Evolutionary conservation across 306 rosid genomes (phyloP), one percentile per base, ranked within the genome.

Genomic region (Pueraria montana): DNA sequence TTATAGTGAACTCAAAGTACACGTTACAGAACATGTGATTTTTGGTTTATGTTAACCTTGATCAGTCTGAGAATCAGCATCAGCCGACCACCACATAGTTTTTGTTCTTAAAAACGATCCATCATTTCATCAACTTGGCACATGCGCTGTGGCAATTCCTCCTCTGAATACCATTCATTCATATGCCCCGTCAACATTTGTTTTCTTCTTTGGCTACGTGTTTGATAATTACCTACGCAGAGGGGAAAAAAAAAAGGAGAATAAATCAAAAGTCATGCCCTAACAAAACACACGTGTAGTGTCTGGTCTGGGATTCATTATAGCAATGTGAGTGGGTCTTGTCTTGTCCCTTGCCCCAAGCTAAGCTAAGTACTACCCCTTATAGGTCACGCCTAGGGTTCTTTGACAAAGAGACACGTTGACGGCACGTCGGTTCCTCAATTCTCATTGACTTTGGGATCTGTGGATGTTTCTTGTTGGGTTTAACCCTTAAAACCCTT

Each of bases 401-500:
- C 38, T 76, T 73, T 76, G 42, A 85, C 69, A 32, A 70, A 4
- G 58, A 23, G 77, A 86, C 91, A 86, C 89, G 86, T 88, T 24
- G 43, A 66, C 32, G 79, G 21, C 82, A 77, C 82, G 83, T 82
- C 11, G 40, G 11, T 32, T 58, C 4, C 36, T 18, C n/a, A 56
- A 13, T 27, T 62, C 72, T 58, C 74, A 50, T 58, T 72, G 81
- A 78, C 86, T 56, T 2, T 48, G 84, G 84, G 87, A 81, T 87
- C 69, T 80, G 79, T 76, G 78, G 75, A 56, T 87, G 93, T 90
- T 80, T 89, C 86, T 88, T 76, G 86, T 81, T 88, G 79, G 87
- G 84, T 38, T 36, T 36, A 72, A 24, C 83, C 72, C 82, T 55
- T 84, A 72, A 13, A 34, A 80, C 88, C 76, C 82, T 30, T 79